phyloP scores from a whole-genome alignment of 305 asterid genomes.

The Fraxinus floribunda region DNA sequence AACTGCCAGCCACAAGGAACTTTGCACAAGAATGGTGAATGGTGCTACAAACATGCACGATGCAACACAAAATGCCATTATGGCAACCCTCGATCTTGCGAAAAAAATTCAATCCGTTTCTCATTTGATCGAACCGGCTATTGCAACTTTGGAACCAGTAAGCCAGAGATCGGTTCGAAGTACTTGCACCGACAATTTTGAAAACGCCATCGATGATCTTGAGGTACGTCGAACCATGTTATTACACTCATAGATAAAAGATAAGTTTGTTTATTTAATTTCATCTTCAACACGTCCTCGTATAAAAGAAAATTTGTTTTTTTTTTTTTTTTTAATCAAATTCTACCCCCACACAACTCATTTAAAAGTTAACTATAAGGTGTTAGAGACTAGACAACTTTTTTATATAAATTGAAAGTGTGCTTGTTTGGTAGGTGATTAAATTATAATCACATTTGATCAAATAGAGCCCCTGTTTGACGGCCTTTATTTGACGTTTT shows the following conservation, averaged over 20 bases:
- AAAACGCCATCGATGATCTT: constrained; percentile 21
- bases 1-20: constrained; percentile 10
- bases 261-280: too few species aligned
- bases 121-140: constrained; percentile 19
- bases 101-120: constrained; percentile 14
- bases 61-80: constrained; percentile 26
- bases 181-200: constrained; percentile 29
- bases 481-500: too few species aligned
- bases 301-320: too few species aligned
- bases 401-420: too few species aligned
- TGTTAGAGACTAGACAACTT: too few species aligned
- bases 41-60: constrained; percentile 22
- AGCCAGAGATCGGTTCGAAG: constrained; percentile 5
- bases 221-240: not conserved
- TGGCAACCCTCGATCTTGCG: constrained; percentile 15
- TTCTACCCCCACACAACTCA: too few species aligned
- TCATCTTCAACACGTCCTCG: not conserved
- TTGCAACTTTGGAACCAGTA: not conserved
- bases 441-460: too few species aligned
- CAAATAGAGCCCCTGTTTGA: too few species aligned
- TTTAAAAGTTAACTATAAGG: too few species aligned
- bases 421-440: too few species aligned
- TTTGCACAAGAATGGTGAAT: constrained; percentile 26
- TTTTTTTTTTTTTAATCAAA: too few species aligned
- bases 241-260: not conserved